These are phyloP conservation scores for Silene latifolia DNA, from an alignment of 148 eudicot species.

Conservation along the genomic window DNA sequence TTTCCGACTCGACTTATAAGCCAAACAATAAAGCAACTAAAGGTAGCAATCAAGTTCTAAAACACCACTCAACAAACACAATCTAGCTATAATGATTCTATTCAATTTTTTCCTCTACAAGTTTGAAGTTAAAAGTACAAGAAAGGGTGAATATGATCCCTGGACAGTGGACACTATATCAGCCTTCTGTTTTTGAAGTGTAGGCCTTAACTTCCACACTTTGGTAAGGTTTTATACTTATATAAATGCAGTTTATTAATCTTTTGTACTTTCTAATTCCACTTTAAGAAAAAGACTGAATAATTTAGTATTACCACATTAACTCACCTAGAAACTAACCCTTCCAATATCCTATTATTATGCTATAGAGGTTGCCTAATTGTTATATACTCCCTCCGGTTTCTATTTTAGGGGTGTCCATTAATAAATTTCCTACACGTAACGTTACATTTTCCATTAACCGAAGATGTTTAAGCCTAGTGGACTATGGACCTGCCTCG, in stretches of 20 bases:
- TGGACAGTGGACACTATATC: neutral
- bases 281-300: conserved; percentile 23
- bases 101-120: conserved; percentile 2
- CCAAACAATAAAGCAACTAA: conserved; percentile 1
- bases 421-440: neutral
- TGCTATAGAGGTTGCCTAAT: too few relatives aligned
- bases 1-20: neutral
- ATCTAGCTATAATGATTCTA: conserved; percentile 21
- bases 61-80: conserved; percentile 6
- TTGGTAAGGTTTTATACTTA: neutral
- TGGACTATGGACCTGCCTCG: too few relatives aligned
- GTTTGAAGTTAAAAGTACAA: conserved; percentile 23
- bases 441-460: too few relatives aligned
- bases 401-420: too few relatives aligned
- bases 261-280: conserved; percentile 22
- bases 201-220: conserved; percentile 26
- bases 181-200: conserved; percentile 22
- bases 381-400: too few relatives aligned
- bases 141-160: too few relatives aligned
- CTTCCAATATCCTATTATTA: too few relatives aligned
- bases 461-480: too few relatives aligned
- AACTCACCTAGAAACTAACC: conserved; percentile 16
- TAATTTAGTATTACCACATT: conserved; percentile 23
- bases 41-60: conserved; percentile 6
- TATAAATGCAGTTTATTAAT: conserved; percentile 11